phyloP scores from a whole-genome alignment of 306 rosid genomes.

The Fagus sylvatica region DNA sequence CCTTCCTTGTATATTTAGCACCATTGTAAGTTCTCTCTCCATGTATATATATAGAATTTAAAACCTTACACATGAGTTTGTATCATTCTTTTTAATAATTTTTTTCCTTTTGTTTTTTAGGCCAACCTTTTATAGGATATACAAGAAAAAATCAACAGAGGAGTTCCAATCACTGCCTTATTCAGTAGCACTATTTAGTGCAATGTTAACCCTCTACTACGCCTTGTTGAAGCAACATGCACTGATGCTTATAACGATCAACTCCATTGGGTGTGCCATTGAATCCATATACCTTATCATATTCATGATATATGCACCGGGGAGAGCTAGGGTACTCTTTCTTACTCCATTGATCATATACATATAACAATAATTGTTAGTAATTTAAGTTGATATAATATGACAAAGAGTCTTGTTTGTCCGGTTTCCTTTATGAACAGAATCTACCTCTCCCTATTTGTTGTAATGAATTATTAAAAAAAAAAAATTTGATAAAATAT shows the following conservation, averaged over 20 bases:
- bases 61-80: conserved; percentile 34
- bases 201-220: conserved; percentile 41
- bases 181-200: conserved; percentile 43
- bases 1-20: conserved; percentile 31
- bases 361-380: too few species aligned
- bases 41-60: conserved; percentile 37
- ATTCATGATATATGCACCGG: conserved; percentile 30
- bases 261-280: conserved; percentile 26
- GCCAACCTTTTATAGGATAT: conserved; percentile 38
- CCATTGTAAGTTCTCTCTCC: conserved; percentile 30
- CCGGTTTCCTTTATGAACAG: background rate
- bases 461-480: too few species aligned
- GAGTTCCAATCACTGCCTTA: conserved; percentile 40
- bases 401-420: too few species aligned
- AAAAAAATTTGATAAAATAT: too few species aligned
- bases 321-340: conserved; percentile 24
- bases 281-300: conserved; percentile 25
- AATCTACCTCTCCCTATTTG: background rate
- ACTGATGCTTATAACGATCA: conserved; percentile 29
- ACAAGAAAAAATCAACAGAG: conserved; percentile 33
- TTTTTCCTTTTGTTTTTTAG: background rate
- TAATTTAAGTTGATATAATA: background rate
- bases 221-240: conserved; percentile 34
- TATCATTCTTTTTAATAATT: background rate
- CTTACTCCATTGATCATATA: background rate